A percentile compares a stretch with the other conserved stretches of the same genome.
Conservation (phyloP, 2,329 filamentous ascomycete species). For the Triangularia setosa region DNA sequence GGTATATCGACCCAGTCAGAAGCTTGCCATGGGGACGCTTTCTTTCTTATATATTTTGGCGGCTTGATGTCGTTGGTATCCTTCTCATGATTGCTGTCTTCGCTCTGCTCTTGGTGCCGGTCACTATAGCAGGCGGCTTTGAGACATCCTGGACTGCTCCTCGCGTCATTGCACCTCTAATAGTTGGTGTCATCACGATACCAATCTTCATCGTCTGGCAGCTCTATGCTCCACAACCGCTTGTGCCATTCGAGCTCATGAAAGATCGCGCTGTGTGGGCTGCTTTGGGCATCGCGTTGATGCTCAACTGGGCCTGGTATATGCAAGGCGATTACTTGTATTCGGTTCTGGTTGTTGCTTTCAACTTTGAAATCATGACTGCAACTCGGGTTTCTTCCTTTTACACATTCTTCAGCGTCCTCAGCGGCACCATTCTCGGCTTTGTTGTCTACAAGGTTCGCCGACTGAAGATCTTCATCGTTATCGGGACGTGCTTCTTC, state of each 20-base stretch:
- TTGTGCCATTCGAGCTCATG: conserved; percentile 58
- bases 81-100: conserved; percentile 45
- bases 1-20: conserved; percentile 34
- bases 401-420: conserved; percentile 55
- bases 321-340: conserved; percentile 63
- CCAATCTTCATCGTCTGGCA: conserved; percentile 51
- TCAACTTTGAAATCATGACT: conserved; percentile 52
- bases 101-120: conserved; percentile 42
- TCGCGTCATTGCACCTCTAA: conserved; percentile 42
- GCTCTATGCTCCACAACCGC: conserved; percentile 45
- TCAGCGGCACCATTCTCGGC: conserved; percentile 54
- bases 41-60: conserved; percentile 42
- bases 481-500: conserved; percentile 57
- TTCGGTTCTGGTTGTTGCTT: conserved; percentile 58
- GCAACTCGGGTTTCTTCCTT: conserved; percentile 59
- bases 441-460: conserved; percentile 54
- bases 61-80: conserved; percentile 43
- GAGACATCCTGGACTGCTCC: conserved; percentile 36
- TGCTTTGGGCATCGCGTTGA: conserved; percentile 54
- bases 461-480: conserved; percentile 61
- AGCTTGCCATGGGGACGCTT: conserved; percentile 33
- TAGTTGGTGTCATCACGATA: conserved; percentile 43
- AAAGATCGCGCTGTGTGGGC: conserved; percentile 63
- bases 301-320: conserved; percentile 57
- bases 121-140: conserved; percentile 44